phyloP scores from a whole-genome alignment of 768 basidiomycete species.

The Leccinum incarnatum region DNA sequence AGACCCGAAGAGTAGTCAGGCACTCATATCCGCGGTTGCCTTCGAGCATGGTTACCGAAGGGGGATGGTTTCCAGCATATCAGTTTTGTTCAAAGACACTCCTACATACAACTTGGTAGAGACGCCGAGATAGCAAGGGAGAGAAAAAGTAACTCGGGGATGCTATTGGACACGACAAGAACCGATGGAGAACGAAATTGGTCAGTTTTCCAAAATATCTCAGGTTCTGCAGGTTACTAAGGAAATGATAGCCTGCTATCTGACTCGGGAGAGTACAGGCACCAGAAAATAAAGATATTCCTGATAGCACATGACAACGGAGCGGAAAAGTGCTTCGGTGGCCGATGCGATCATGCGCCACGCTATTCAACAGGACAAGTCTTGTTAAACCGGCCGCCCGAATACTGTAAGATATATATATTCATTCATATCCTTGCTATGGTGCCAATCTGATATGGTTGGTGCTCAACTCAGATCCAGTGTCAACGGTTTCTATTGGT shows the following conservation, averaged over 20 bases:
- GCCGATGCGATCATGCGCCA: slow-evolving; percentile 1
- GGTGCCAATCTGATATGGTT: not conserved
- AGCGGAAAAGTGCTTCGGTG: slow-evolving; percentile 1
- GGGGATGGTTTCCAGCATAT: not conserved
- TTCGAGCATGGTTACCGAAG: not conserved
- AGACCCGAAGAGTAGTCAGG: not conserved
- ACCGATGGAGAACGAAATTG: not conserved
- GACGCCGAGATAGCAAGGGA: not conserved
- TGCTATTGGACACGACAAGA: not conserved
- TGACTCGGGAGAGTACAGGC: not conserved
- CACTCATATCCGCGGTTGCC: not conserved
- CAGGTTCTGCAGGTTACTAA: slow-evolving; percentile 13
- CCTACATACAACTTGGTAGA: not conserved
- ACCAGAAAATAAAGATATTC: not conserved
- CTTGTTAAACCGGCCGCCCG: slow-evolving; percentile 1
- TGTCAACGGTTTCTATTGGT: not conserved
- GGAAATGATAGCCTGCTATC: not conserved
- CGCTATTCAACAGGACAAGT: not conserved
- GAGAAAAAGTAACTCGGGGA: not conserved
- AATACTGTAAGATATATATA: not conserved
- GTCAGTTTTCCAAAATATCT: slow-evolving; percentile 2
- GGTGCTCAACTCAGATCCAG: not conserved
- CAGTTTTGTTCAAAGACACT: not conserved
- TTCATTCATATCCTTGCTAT: not conserved
- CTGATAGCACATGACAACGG: not conserved